phyloP scores from a whole-genome alignment of 202 grass and related monocot species.

The Brachypodium distachyon region DNA sequence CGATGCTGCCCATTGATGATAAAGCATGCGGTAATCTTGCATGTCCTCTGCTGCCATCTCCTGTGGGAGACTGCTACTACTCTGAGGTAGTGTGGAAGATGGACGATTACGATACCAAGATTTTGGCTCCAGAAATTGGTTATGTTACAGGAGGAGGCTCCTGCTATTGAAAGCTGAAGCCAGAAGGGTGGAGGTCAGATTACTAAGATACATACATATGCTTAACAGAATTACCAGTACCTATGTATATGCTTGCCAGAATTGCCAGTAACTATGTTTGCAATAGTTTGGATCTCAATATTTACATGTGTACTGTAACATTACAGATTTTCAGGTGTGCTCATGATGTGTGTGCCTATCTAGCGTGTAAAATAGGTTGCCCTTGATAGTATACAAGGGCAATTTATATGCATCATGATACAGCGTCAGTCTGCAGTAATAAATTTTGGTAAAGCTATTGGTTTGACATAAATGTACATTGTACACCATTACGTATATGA shows the following conservation, averaged over 20 bases:
- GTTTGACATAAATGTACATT: background rate
- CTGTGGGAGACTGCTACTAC: constrained; percentile 22
- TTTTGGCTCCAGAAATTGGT: constrained; percentile 32
- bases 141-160: background rate
- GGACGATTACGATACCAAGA: constrained; percentile 18
- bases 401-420: background rate
- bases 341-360: constrained; percentile 22
- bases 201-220: constrained; percentile 20
- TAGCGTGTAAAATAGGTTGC: constrained; percentile 17
- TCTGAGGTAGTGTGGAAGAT: constrained; percentile 42
- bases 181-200: constrained; percentile 10
- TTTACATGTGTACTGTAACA: constrained; percentile 21
- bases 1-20: background rate
- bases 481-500: background rate
- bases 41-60: constrained; percentile 2
- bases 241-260: background rate
- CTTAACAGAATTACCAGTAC: background rate
- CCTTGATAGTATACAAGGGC: background rate
- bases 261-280: constrained; percentile 20
- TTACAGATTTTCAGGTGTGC: constrained; percentile 2
- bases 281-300: constrained; percentile 18
- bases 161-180: constrained; percentile 13
- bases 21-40: constrained; percentile 5
- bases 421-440: background rate
- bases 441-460: background rate